Base-by-base conservation (phyloP, 2,329 filamentous ascomycete species). In the Xenoacremonium recifei region DNA sequence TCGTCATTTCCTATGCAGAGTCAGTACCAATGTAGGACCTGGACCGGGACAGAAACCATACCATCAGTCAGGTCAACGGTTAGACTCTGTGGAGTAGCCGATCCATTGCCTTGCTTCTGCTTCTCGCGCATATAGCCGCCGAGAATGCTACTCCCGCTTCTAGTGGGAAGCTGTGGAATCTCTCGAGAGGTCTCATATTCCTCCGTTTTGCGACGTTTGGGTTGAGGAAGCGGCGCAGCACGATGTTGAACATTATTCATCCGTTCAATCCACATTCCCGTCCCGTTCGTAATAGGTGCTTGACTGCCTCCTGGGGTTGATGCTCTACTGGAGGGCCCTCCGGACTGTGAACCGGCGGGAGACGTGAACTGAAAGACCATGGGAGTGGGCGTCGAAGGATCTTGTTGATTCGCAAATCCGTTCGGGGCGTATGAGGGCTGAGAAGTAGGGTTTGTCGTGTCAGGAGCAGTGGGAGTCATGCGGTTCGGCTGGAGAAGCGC, bases 201-300 rank as follows among this genome's bases (percentile, higher is more conserved):
- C 12, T 75, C 69, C 7, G 77, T 64, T 59, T 82, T 90, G 39
- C 81, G 68, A 38, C 82, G 82, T 66, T 92, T 92, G 20, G 74
- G 69, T 16, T 86, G 80, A 3, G 76, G 72, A 21, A 71, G 58
- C 62, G 73, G n/a, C 13, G 23, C 48, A 58, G 70, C 54, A 19
- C 90, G 85, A 38, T 84, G 76, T 51, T 87, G 77, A 12, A 95
- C 79, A 51, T 85, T 83, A 61, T 91, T 88, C 60, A 90, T 73
- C 21, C 81, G 78, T 63, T 95, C 88, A 34, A 95, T 80, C 68
- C 90, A 80, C 41, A 68, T 67, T 9, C 76, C 73, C 51, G 80
- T 75, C 19, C 79, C 77, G 37, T 54, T 60, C 16, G 50, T 42
- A 5, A 50, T 34, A 15, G 50, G 47, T 15, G 48, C 45, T 27